Base-by-base conservation (phyloP, 176 grass and related monocot species). In the Carex pumila region DNA sequence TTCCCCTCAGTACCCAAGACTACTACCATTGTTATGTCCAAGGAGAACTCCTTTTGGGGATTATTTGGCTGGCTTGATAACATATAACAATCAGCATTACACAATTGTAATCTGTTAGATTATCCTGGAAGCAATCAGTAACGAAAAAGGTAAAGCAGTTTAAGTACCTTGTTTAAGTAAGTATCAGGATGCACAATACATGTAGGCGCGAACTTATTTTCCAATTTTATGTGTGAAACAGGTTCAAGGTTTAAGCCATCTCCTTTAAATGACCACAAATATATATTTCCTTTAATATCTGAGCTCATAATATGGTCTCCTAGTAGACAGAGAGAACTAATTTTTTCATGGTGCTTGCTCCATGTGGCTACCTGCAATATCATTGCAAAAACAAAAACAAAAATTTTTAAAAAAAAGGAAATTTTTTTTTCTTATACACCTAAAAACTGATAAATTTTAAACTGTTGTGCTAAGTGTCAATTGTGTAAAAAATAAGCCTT, bases 151-250 rank as follows among this genome's bases (percentile, higher is more conserved):
- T 76, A 54, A 14, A 55, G 49, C 45, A 56, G 14, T 88, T 53
- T 54, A 87, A 69, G 61, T 78, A 93, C 96, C 93, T 98, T 98
- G 83, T 98, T 98, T 61, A 98, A 88, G 55, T 98, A 98, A 89
- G 96, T 95, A 92, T 98, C 96, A 11, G 96, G 96, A 89, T 98
- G 96, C 85, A 91, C 89, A 64, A 95, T 85, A 81, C 96, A 95
- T 59, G 89, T 93, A 65, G 96, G 96, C 21, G 88, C 86, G 69
- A 95, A 95, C 14, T 89, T 93, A 49, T 89, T 83, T 83, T 92
- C 91, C 65, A 95, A 63, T 55, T 88, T 86, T 88, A 98, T 89
- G 85, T 90, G 90, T 34, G 88, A 88, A 83, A 95, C 83, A 76
- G 96, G 96, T 73, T 98, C 96, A 90, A 57, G 86, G 63, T 87